phyloP scores from a whole-genome alignment of 768 basidiomycete species.

The Postia placenta region DNA sequence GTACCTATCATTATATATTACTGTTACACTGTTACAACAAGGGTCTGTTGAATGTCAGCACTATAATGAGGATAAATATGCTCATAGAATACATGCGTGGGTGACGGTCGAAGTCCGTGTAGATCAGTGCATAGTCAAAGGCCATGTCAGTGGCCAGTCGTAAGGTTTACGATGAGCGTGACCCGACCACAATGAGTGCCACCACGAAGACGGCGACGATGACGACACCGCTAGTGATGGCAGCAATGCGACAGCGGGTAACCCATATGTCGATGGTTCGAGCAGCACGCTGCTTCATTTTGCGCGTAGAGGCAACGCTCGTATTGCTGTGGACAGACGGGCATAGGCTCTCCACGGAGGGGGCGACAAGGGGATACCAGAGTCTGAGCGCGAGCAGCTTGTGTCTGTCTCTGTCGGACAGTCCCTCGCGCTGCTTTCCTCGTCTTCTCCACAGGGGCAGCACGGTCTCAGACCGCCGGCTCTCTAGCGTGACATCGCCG shows the following conservation, averaged over 20 bases:
- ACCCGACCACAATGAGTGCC: slow-evolving; percentile 20
- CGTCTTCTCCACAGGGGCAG: slow-evolving; percentile 28
- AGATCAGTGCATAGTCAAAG: not conserved
- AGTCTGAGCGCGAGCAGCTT: slow-evolving; percentile 42
- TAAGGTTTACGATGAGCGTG: not conserved
- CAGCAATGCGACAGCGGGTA: slow-evolving; percentile 50
- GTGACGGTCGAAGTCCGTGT: too few species aligned
- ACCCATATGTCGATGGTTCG: slow-evolving; percentile 30
- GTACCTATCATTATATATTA: not conserved
- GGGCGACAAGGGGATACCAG: slow-evolving; percentile 49
- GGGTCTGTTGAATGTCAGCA: too few species aligned
- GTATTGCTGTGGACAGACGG: slow-evolving; percentile 7
- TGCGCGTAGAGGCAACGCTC: slow-evolving; percentile 10
- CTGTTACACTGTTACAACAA: too few species aligned
- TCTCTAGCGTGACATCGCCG: slow-evolving; percentile 32
- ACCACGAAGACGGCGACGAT: slow-evolving; percentile 44
- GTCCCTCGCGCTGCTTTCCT: slow-evolving; percentile 36
- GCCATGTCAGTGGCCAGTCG: not conserved
- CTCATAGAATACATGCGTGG: too few species aligned
- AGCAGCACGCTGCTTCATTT: slow-evolving; percentile 11
- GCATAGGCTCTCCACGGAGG: slow-evolving; percentile 33
- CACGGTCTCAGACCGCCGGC: slow-evolving; percentile 18
- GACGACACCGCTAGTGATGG: slow-evolving; percentile 50
- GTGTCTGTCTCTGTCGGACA: slow-evolving; percentile 26
- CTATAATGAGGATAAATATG: too few species aligned